A percentile compares a stretch with the other conserved stretches of the same genome.
phyloP scores from a whole-genome alignment of 495 filamentous ascomycete species.

The Daldinia grandis region DNA sequence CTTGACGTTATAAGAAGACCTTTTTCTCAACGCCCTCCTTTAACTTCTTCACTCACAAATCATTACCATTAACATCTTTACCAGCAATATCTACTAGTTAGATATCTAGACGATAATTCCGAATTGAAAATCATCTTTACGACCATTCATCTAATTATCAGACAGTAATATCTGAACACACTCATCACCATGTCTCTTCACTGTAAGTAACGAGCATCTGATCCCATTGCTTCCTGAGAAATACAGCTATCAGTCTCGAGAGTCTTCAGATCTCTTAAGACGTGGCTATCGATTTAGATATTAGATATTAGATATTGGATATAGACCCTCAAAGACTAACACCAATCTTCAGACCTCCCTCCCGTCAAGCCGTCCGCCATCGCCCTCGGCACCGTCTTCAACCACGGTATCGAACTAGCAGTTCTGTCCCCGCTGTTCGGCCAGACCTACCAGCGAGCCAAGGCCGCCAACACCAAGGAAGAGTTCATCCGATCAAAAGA shows the following conservation, averaged over 20 bases:
- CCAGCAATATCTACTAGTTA: conserved; percentile 6
- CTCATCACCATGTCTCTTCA: conserved; percentile 66
- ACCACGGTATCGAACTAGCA: conserved; percentile 71
- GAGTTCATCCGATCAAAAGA: conserved; percentile 96
- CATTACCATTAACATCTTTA: conserved; percentile 9
- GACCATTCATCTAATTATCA: conserved; percentile 2
- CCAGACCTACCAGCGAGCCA: conserved; percentile 92
- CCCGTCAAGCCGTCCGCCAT: conserved; percentile 98
- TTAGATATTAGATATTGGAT: neutral
- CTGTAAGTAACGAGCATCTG: conserved; percentile 53
- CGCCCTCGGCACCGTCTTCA: conserved; percentile 94
- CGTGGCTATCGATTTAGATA: neutral
- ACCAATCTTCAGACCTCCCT: conserved; percentile 73
- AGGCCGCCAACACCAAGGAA: conserved; percentile 91
- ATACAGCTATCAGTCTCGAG: conserved; percentile 4
- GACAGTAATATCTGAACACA: conserved; percentile 19
- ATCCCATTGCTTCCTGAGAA: neutral
- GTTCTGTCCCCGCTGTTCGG: conserved; percentile 92
- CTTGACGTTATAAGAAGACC: conserved; percentile 37
- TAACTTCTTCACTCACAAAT: neutral
- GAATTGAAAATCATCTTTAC: neutral
- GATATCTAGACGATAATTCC: neutral
- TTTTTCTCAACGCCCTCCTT: conserved; percentile 29
- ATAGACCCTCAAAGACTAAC: neutral
- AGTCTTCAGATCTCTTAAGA: neutral